Conservation (phyloP, 306 rosid species). For the Trifolium pratense region DNA sequence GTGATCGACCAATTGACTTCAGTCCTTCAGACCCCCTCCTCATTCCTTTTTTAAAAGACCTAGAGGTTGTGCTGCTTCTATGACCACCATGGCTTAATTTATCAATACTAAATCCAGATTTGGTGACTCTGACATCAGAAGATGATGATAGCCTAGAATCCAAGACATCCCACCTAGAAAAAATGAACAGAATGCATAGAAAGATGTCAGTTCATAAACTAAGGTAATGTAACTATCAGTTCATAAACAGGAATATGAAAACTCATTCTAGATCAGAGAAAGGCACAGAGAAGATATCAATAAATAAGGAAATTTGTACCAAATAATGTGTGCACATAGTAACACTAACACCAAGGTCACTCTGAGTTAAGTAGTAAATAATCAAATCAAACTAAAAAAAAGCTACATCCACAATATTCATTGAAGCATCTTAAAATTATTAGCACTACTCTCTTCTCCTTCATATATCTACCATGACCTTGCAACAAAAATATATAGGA, state of each 20-base stretch:
- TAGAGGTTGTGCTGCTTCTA: conserved; percentile 66
- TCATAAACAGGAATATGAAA: conserved; percentile 29
- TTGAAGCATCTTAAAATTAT: conserved; percentile 13
- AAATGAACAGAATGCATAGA: conserved; percentile 32
- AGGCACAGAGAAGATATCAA: conserved; percentile 8
- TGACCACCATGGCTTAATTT: conserved; percentile 64
- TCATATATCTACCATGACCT: conserved; percentile 26
- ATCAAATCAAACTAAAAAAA: not conserved
- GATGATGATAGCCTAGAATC: conserved; percentile 78
- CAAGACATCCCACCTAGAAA: conserved; percentile 80
- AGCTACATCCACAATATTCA: conserved; percentile 17
- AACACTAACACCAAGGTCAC: conserved; percentile 4
- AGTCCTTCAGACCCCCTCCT: conserved; percentile 93
- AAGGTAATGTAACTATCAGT: conserved; percentile 31
- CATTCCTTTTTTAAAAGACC: conserved; percentile 92
- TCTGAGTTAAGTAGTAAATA: conserved; percentile 27
- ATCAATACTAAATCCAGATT: conserved; percentile 71
- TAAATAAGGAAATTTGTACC: conserved; percentile 24
- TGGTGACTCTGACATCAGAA: conserved; percentile 68
- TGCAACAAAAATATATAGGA: conserved; percentile 32
- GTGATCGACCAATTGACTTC: conserved; percentile 85
- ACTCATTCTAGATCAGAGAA: conserved; percentile 31
- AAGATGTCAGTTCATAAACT: conserved; percentile 36
- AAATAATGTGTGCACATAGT: conserved; percentile 13
- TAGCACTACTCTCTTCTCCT: conserved; percentile 39